These are phyloP conservation scores for Dillenia suffruticosa DNA, from an alignment of 164 flowering plant species.

Conservation along the genomic window DNA sequence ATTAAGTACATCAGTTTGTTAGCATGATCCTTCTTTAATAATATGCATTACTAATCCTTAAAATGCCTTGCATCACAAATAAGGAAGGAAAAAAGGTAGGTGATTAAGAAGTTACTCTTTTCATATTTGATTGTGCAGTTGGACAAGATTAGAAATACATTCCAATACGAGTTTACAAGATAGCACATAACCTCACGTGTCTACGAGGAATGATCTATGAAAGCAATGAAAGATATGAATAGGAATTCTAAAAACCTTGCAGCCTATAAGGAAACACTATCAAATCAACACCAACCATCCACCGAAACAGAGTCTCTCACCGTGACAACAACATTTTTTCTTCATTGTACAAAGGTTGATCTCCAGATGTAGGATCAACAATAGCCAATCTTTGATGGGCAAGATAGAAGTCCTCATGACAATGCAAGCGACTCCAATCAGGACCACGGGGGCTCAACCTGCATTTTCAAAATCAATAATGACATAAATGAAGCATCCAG, in stretches of 20 bases:
- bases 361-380: slow-evolving; percentile 92
- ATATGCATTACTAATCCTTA: no score
- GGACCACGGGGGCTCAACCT: slow-evolving; percentile 91
- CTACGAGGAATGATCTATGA: neutral
- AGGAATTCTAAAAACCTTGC: neutral
- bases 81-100: no score
- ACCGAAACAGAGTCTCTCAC: slow-evolving; percentile 26
- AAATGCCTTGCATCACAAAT: no score
- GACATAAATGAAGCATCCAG: neutral
- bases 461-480: slow-evolving; percentile 1
- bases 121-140: no score
- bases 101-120: no score
- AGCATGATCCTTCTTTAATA: no score
- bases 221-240: neutral
- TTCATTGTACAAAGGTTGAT: slow-evolving; percentile 91
- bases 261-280: neutral
- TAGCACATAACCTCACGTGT: no score
- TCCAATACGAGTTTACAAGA: no score
- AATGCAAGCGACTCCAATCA: slow-evolving; percentile 95
- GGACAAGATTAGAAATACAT: no score
- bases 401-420: slow-evolving; percentile 67
- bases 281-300: neutral
- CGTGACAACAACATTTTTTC: slow-evolving; percentile 81
- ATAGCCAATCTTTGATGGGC: slow-evolving; percentile 93
- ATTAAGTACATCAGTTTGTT: no score